phyloP scores from a whole-genome alignment of 2,329 filamentous ascomycete genomes.

The Verticillium tricorpus region DNA sequence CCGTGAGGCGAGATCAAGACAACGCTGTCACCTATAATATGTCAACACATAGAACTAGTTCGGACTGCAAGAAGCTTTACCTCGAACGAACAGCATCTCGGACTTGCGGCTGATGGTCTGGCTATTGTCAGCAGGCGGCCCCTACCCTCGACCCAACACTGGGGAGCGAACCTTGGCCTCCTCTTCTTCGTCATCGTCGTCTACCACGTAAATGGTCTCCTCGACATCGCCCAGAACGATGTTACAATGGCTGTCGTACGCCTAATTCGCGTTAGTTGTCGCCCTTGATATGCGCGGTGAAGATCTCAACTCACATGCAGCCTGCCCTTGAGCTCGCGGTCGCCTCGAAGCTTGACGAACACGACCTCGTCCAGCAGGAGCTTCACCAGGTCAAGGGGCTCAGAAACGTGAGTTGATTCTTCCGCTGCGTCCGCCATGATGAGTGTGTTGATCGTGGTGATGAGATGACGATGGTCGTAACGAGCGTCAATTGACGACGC shows the following conservation, averaged over 20 bases:
- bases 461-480: neutral
- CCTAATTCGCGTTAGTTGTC: constrained; percentile 46
- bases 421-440: constrained; percentile 82
- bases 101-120: constrained; percentile 95
- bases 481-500: neutral
- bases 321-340: constrained; percentile 90
- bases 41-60: constrained; percentile 15
- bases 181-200: constrained; percentile 79
- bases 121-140: neutral
- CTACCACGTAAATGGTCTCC: constrained; percentile 91
- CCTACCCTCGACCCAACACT: neutral
- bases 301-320: constrained; percentile 68
- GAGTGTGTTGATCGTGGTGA: constrained; percentile 5
- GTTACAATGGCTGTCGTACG: constrained; percentile 98
- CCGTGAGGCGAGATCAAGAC: constrained; percentile 65
- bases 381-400: constrained; percentile 93
- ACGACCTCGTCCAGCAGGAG: constrained; percentile 93
- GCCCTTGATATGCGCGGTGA: constrained; percentile 11
- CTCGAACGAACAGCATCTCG: constrained; percentile 97
- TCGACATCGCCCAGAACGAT: constrained; percentile 93
- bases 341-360: constrained; percentile 93
- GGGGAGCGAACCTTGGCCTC: constrained; percentile 59
- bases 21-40: constrained; percentile 60
- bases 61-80: constrained; percentile 40
- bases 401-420: constrained; percentile 67